Conservation (phyloP, 2,329 filamentous ascomycete species). For the Clarireedia paspali region DNA sequence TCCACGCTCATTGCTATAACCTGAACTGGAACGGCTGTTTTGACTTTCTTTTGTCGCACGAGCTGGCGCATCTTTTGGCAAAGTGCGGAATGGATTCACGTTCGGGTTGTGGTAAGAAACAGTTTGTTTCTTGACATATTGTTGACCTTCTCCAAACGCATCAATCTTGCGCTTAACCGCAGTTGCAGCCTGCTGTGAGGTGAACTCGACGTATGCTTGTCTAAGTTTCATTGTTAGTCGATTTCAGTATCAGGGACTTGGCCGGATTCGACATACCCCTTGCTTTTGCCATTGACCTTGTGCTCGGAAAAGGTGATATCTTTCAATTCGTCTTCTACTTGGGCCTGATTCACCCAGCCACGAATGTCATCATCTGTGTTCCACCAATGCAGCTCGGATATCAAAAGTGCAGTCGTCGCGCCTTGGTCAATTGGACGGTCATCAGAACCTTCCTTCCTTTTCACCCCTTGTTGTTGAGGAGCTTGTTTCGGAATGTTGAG, state of each 20-base stretch:
- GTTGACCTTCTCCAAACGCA: conserved; percentile 43
- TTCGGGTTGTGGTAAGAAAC: conserved; percentile 70
- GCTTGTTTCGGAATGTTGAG: conserved; percentile 31
- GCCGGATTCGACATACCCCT: conserved; percentile 61
- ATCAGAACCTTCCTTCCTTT: conserved; percentile 53
- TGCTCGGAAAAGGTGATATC: conserved; percentile 97
- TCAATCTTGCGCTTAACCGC: conserved; percentile 80
- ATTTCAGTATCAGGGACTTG: neutral
- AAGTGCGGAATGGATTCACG: conserved; percentile 81
- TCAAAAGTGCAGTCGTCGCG: conserved; percentile 65
- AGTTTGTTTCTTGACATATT: conserved; percentile 55
- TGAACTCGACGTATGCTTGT: conserved; percentile 79
- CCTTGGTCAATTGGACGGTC: conserved; percentile 50
- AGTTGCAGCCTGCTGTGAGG: conserved; percentile 74
- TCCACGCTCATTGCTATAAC: conserved; percentile 40
- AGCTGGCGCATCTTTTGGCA: conserved; percentile 79
- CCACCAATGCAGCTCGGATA: conserved; percentile 95
- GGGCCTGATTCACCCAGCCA: conserved; percentile 73
- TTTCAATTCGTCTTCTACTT: conserved; percentile 75
- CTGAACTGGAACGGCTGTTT: conserved; percentile 43
- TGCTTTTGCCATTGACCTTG: conserved; percentile 98
- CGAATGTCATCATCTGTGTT: conserved; percentile 91
- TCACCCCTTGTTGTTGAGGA: conserved; percentile 46
- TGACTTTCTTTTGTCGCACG: conserved; percentile 55
- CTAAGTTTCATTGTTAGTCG: conserved; percentile 23